Conservation (phyloP, 345 rosid species). For the rapeseed (Brassica napus) region DNA sequence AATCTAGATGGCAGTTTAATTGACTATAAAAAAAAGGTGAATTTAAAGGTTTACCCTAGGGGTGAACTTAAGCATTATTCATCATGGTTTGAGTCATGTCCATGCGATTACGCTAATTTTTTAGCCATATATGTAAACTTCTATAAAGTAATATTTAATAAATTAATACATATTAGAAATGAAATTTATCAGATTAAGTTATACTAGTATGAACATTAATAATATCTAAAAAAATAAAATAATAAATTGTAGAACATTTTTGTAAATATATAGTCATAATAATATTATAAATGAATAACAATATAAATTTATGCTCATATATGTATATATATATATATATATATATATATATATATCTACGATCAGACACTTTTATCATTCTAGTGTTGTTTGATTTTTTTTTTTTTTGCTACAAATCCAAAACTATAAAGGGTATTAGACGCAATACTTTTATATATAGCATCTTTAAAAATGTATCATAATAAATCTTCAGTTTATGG, state of each 20-base stretch:
- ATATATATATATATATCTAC: neutral
- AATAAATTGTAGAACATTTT: neutral
- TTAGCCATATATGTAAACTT: neutral
- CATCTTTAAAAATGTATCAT: neutral
- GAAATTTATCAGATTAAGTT: neutral
- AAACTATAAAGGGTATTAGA: neutral
- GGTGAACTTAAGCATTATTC: too few species aligned
- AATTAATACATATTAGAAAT: neutral
- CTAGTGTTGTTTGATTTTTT: neutral
- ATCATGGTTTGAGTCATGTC: neutral
- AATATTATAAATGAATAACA: neutral
- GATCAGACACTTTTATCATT: neutral
- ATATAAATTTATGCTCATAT: neutral
- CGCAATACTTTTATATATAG: neutral
- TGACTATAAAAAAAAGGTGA: too few species aligned
- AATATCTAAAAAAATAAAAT: neutral
- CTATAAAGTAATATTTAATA: neutral
- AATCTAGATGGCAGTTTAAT: too few species aligned
- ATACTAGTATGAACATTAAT: neutral
- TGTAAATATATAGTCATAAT: neutral
- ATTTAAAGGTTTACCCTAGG: too few species aligned
- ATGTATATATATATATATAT: too few species aligned
- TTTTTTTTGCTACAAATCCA: neutral
- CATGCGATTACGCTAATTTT: neutral
- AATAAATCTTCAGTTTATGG: neutral